phyloP scores from a whole-genome alignment of 2,329 filamentous ascomycete genomes.

The Zymoseptoria tritici region DNA sequence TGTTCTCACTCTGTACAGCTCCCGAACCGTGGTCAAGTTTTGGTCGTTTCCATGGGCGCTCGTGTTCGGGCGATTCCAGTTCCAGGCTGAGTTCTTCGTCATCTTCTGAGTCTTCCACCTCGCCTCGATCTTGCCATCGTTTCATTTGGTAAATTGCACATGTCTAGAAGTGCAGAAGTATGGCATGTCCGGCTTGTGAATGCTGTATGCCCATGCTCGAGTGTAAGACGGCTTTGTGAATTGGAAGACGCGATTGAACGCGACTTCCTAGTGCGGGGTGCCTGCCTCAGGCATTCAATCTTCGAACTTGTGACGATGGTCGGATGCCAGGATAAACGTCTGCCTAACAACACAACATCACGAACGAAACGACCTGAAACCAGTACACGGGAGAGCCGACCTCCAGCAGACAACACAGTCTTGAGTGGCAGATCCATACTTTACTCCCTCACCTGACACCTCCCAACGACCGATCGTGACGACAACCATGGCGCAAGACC shows the following conservation, averaged over 20 bases:
- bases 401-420: background rate
- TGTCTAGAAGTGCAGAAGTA: slow-evolving; percentile 6
- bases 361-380: background rate
- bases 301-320: background rate
- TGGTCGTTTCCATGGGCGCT: slow-evolving; percentile 17
- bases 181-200: background rate
- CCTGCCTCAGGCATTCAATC: background rate
- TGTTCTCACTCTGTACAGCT: background rate
- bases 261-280: background rate
- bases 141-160: slow-evolving; percentile 34
- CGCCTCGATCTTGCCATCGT: slow-evolving; percentile 43
- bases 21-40: slow-evolving; percentile 4
- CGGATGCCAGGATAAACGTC: background rate
- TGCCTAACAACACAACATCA: background rate
- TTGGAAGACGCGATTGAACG: background rate
- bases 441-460: background rate
- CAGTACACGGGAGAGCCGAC: background rate
- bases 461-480: background rate
- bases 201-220: background rate
- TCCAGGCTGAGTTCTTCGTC: slow-evolving; percentile 33
- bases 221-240: background rate
- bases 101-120: slow-evolving; percentile 46
- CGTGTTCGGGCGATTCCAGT: slow-evolving; percentile 12
- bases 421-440: background rate
- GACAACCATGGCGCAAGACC: slow-evolving; percentile 62